Evolutionary conservation across 2,329 filamentous ascomycete genomes (phyloP).

Genomic region (Colletotrichum australisinense): DNA sequence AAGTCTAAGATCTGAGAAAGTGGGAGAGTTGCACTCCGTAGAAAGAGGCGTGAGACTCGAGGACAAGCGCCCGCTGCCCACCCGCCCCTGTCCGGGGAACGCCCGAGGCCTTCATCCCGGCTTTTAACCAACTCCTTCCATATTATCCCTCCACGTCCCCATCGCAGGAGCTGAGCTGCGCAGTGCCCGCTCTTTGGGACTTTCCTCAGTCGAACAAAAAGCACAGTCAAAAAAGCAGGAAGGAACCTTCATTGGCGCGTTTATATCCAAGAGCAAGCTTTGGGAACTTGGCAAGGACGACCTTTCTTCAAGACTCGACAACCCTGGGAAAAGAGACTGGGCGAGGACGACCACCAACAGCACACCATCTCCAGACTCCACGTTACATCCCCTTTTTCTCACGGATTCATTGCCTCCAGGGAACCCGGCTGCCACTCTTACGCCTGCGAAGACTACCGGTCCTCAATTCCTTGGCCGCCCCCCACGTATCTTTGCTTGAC

Average conservation of each 20-base stretch:
- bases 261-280: background rate
- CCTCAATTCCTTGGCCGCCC: background rate
- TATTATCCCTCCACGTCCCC: background rate
- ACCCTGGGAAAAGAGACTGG: background rate
- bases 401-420: conserved; percentile 23
- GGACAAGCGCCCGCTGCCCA: background rate
- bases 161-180: background rate
- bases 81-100: conserved; percentile 29
- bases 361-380: conserved; percentile 30
- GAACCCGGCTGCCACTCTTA: conserved; percentile 13
- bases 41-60: background rate
- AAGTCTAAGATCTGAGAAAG: background rate
- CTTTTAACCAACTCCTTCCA: background rate
- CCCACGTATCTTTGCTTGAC: conserved; percentile 5
- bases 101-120: conserved; percentile 28
- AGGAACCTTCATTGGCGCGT: background rate
- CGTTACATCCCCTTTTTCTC: conserved; percentile 31
- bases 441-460: conserved; percentile 20
- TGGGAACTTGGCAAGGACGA: background rate
- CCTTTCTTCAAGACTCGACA: background rate
- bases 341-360: background rate
- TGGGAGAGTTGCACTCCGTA: background rate
- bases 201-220: no score
- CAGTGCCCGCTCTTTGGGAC: no score
- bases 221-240: no score